A percentile compares a stretch with the other conserved stretches of the same genome.
phyloP scores from a whole-genome alignment of 208 protist species.

The Wallacemonas sp. region DNA sequence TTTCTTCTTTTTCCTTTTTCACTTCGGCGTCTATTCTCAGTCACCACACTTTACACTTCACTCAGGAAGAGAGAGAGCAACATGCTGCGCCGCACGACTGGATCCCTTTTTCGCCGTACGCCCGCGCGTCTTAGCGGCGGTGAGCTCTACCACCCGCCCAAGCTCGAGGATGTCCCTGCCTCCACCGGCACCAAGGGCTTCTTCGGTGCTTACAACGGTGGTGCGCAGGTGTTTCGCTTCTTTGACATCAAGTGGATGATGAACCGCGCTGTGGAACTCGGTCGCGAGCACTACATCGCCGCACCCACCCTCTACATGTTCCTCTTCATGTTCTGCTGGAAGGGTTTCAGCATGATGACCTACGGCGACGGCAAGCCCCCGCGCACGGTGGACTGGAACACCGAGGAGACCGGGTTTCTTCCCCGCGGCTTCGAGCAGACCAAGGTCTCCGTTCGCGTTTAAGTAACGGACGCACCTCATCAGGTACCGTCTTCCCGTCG shows the following conservation, averaged over 20 bases:
- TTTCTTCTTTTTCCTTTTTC: background rate
- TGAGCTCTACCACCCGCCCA: slow-evolving; percentile 81
- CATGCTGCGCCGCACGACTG: slow-evolving; percentile 83
- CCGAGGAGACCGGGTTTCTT: slow-evolving; percentile 77
- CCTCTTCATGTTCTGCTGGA: slow-evolving; percentile 87
- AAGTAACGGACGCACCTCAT: too few relatives aligned
- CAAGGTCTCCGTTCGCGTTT: slow-evolving; percentile 53
- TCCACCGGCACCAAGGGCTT: slow-evolving; percentile 66
- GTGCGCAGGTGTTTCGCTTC: slow-evolving; percentile 54
- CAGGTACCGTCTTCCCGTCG: background rate
- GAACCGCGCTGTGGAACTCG: slow-evolving; percentile 83
- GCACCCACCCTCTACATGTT: slow-evolving; percentile 78
- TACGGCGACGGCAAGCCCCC: slow-evolving; percentile 86
- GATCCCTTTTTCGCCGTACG: slow-evolving; percentile 69
- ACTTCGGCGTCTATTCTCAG: background rate
- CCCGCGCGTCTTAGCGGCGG: slow-evolving; percentile 66
- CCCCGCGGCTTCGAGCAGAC: slow-evolving; percentile 71
- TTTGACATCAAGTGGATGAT: slow-evolving; percentile 91
- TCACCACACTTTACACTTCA: background rate
- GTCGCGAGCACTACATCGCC: slow-evolving; percentile 86
- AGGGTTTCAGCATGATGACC: slow-evolving; percentile 63
- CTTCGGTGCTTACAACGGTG: slow-evolving; percentile 78
- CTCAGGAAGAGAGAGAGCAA: too few relatives aligned
- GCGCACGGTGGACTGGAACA: slow-evolving; percentile 88
- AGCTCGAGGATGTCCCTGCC: slow-evolving; percentile 72